Evolutionary conservation across 129 eudicot species (phyloP), one percentile per base, ranked within the genome.

Genomic region (Cynara cardunculus): DNA sequence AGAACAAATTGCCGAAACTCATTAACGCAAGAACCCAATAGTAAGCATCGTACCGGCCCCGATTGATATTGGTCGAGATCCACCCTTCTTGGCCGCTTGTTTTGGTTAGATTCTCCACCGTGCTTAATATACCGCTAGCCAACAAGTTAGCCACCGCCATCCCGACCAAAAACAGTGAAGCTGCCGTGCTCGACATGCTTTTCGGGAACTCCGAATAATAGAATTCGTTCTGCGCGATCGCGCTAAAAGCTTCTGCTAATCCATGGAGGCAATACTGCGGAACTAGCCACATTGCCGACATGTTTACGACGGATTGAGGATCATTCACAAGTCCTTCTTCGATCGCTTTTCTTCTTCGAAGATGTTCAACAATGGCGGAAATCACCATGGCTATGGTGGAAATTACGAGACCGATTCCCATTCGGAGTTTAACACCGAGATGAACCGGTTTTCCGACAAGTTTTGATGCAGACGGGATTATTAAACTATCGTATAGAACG

Each of bases 231-330:
- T 80, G 83, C 2, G 72, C 87, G 0, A 87, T 80, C 2, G 70
- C 84, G 59, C 10, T 82, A n/a, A 82, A 79, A 14, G 79, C 84
- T 70, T 82, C 89, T 0, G 84, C 84, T 25, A 86, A 72, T 19
- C 86, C 86, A 6, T 32, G 74, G 11, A 86, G 25, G 16, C 75
- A 25, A 44, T 77, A 12, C 25, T 82, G 86, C 18, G 86, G 84
- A 10, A 86, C 27, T 1, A 82, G 65, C 89, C 84, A 82, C 72
- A 86, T n/a, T 39, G 89, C 89, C 3, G 89, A 82, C 84, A 86
- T 86, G 31, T 67, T 53, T 3, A 79, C 25, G 0, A 82, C 84
- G 18, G 30, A 31, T 0, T 25, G 11, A 0, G 77, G 80, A 10
- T 85, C 49, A 59, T 77, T 76, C 5, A 31, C 5, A 21, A 78